Percentiles rank a stretch among this genome's conserved stretches.
Conservation (phyloP, 768 basidiomycete species). For the Tephrocybe sp. region DNA sequence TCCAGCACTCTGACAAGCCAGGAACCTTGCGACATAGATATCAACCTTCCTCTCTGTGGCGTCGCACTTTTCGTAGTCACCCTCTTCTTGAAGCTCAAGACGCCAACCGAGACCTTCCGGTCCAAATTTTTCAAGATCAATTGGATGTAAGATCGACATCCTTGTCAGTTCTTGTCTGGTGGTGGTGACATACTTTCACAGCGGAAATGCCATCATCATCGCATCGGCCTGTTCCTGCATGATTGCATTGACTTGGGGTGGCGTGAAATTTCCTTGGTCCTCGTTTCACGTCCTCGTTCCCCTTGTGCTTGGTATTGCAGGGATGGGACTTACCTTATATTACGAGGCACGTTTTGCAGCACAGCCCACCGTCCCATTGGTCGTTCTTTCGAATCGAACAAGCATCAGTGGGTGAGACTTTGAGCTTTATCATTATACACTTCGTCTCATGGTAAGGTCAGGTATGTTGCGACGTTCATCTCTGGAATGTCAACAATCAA, state of each 20-base stretch:
- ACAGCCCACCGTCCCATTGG: background rate
- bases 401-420: constrained; percentile 11
- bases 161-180: too few species aligned
- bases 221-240: background rate
- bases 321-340: background rate
- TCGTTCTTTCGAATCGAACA: constrained; percentile 7
- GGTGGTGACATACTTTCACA: too few species aligned
- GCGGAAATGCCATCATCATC: constrained; percentile 1
- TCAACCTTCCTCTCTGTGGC: constrained; percentile 38
- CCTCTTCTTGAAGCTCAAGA: constrained; percentile 31
- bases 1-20: too few species aligned
- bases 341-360: constrained; percentile 1
- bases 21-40: constrained; percentile 21
- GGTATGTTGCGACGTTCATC: constrained; percentile 8
- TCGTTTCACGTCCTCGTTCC: constrained; percentile 13
- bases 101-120: constrained; percentile 27
- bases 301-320: constrained; percentile 5
- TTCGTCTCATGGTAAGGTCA: too few species aligned
- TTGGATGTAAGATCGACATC: constrained; percentile 37
- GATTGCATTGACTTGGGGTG: constrained; percentile 1
- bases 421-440: too few species aligned
- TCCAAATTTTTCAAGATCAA: constrained; percentile 37
- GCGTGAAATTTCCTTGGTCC: constrained; percentile 1
- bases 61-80: constrained; percentile 27
- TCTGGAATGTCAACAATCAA: constrained; percentile 8